Base-by-base conservation (phyloP, 176 grass and related monocot genomes). In the Elaeis guineensis region DNA sequence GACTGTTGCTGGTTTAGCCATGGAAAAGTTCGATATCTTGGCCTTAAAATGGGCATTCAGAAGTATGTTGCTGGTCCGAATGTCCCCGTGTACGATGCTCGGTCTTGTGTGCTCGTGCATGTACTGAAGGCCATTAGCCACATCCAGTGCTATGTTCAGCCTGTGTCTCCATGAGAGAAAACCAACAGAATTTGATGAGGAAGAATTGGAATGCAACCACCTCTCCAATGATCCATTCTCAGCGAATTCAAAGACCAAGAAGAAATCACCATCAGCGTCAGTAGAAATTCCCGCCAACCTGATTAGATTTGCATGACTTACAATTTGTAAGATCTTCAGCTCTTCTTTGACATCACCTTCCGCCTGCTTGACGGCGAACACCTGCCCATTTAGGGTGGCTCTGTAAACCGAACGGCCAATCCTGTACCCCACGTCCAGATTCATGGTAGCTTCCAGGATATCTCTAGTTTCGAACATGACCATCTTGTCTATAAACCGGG, bases 41-140 rank as follows among this genome's bases (percentile, higher is more conserved):
- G 77, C 74, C 62, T 78, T 77, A 66, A 80, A 72, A n/a, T 80
- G 80, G 1, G 74, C 77, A 4, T 78, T 77, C 19, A 89, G 81
- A 49, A 89, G 74, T 30, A 89, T 55, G 66, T 84, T 89, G 51
- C 77, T 62, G 7, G 81, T 65, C 2, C 71, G 77, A 62, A 89
- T 62, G 74, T 73, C 81, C n/a, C 81, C 57, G 66, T 84, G 86
- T 24, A 81, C 86, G 64, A 89, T 80, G 74, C 86, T 89, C 48
- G 70, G 86, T 56, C 79, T 82, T 29, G 86, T 89, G 86, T 89
- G 86, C 53, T 89, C 86, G 86, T 84, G 86, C 81, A 89, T 74
- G 77, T 89, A 89, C 1, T 84, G 81, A 7, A 89, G 66, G 15
- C 81, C 80, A 51, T 78, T 84, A 1, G 86, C 86, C 49, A 89